Conservation (phyloP, 805 yeast genomes). For the Saccharomycopsis sp. region DNA sequence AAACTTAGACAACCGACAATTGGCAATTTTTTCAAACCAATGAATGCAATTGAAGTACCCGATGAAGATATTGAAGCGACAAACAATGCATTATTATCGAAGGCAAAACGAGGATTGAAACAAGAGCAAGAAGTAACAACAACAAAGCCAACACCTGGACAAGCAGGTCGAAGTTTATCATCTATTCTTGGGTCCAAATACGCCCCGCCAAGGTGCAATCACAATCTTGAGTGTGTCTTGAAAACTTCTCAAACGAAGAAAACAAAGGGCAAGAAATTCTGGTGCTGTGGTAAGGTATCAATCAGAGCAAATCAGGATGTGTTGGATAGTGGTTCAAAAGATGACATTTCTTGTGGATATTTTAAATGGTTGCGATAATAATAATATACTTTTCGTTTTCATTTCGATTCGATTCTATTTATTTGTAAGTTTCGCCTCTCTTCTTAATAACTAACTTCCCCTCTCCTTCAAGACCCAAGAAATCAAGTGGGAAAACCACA, state of each 20-base stretch:
- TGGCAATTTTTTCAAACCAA: no score
- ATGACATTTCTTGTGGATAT: slow-evolving; percentile 40
- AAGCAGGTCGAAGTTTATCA: background rate
- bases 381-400: background rate
- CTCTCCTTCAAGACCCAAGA: slow-evolving; percentile 18
- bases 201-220: slow-evolving; percentile 40
- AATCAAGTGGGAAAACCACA: slow-evolving; percentile 1
- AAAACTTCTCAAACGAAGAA: slow-evolving; percentile 37
- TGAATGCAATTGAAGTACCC: no score
- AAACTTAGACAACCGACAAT: no score
- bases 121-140: no score
- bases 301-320: slow-evolving; percentile 6
- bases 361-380: slow-evolving; percentile 42
- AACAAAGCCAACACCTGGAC: no score
- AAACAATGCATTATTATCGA: no score
- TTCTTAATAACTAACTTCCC: slow-evolving; percentile 19
- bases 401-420: slow-evolving; percentile 3
- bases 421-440: slow-evolving; percentile 4
- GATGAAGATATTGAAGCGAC: no score
- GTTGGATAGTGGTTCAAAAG: slow-evolving; percentile 21
- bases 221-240: slow-evolving; percentile 39
- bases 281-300: slow-evolving; percentile 40
- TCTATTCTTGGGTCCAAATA: background rate
- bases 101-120: no score
- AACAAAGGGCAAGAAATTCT: slow-evolving; percentile 45